phyloP scores from a whole-genome alignment of 169 alveolate genomes.

The Perkinsus marinus region DNA sequence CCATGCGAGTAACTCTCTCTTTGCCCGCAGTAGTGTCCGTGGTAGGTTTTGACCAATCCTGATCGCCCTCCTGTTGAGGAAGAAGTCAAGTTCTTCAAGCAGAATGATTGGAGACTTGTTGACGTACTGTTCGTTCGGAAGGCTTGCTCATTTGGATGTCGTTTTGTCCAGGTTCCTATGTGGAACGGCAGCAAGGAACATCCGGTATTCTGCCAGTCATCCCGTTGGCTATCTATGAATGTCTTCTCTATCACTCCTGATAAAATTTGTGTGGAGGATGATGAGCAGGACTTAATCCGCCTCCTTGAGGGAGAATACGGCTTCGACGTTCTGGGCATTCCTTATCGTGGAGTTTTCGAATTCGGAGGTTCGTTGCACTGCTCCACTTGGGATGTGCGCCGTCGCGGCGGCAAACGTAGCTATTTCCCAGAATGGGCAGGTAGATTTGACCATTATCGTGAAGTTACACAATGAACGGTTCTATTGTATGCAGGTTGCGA shows the following conservation, averaged over 20 bases:
- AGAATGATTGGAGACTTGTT: conserved; percentile 7
- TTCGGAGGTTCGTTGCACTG: conserved; percentile 9
- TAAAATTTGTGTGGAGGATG: background rate
- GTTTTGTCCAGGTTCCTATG: background rate
- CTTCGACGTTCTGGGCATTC: conserved; percentile 1
- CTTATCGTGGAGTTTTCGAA: background rate
- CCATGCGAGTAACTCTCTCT: background rate
- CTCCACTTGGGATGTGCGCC: conserved; percentile 10
- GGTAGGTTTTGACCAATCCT: background rate
- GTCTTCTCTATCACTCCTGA: background rate
- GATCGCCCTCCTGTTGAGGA: conserved; percentile 4
- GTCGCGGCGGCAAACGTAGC: background rate
- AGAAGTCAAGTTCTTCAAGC: conserved; percentile 4
- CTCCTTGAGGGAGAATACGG: background rate
- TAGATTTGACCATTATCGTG: no score
- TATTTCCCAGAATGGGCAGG: background rate
- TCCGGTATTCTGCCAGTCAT: background rate
- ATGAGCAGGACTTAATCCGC: background rate
- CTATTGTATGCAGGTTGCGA: background rate
- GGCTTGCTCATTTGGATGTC: background rate
- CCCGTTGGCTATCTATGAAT: conserved; percentile 2
- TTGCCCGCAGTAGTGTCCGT: background rate
- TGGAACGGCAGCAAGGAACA: conserved; percentile 1
- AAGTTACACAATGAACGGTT: background rate
- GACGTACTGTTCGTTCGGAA: background rate